Evolutionary conservation across 139 green algal species (phyloP), one percentile per base, ranked within the genome.

Genomic region (Pseudopediastrum boryanum): DNA sequence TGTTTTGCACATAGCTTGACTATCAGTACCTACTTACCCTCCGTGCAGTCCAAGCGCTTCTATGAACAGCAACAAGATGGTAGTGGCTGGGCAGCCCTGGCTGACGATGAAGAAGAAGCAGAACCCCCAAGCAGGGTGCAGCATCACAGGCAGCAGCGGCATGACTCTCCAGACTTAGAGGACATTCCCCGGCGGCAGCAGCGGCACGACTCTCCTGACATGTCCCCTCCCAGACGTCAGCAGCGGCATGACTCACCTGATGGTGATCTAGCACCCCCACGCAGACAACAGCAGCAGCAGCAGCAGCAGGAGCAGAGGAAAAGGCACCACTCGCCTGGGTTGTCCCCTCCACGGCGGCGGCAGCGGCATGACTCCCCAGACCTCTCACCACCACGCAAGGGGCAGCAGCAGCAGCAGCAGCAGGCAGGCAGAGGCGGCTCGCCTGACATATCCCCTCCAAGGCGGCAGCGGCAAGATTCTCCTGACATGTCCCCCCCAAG

Each of bases 41-140:
- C 25, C 31, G 7, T 33, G 52, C 81, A 90, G 85, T 79, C 80
- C 6, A 87, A 87, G 51, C 74, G 75, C 50, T 85, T 79, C 36
- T 83, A 82, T 10, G 52, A 58, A 0, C 72, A 64, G 33, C 63
- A 67, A 10, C 5, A 80, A 31, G 83, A 84, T 48, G 83, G 83
- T 33, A 83, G 78, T 25, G 83, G 83, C 39, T 88, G 83, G 83
- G 66, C 52, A 31, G 71, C 69, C 36, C 63, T 54, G 54, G 21
- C 36, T 13, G 38, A 29, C 12, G 66, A 73, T 13, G n/a, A 67
- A 35, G 36, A 63, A 38, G 62, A 36, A 70, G 71, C 71, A 23
- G 25, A 48, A 46, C 41, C 71, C 59, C 33, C 23, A 21, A 56
- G 42, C n/a, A 56, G 16, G 31, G 42, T 83, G 61, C 73, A 86